Percentiles rank a stretch among this genome's conserved stretches.
phyloP scores from a whole-genome alignment of 2,329 filamentous ascomycete species.

The Hirsutella rhossiliensis region DNA sequence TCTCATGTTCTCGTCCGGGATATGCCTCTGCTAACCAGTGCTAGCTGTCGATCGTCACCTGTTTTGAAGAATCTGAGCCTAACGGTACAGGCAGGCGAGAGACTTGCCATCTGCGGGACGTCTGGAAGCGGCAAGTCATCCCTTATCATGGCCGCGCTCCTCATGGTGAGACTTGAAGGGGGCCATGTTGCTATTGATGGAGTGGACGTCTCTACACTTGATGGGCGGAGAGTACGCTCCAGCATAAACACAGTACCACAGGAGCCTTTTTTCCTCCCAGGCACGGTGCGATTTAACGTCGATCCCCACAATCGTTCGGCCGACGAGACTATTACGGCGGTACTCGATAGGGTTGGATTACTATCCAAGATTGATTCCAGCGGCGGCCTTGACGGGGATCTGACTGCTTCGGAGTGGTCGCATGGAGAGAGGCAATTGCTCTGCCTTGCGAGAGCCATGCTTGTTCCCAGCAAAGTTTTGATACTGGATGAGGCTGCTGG shows the following conservation, averaged over 20 bases:
- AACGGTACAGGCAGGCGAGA: constrained; percentile 17
- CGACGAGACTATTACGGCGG: constrained; percentile 27
- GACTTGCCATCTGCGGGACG: constrained; percentile 31
- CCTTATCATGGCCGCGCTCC: constrained; percentile 29
- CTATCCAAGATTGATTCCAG: constrained; percentile 23
- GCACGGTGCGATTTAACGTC: constrained; percentile 34
- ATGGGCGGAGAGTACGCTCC: constrained; percentile 9
- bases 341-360: constrained; percentile 31
- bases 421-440: constrained; percentile 33
- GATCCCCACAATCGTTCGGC: constrained; percentile 26
- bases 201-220: constrained; percentile 18
- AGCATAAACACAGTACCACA: constrained; percentile 34
- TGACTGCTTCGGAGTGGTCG: constrained; percentile 19
- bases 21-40: neutral
- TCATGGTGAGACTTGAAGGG: constrained; percentile 29
- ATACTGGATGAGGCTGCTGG: constrained; percentile 25
- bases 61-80: constrained; percentile 17
- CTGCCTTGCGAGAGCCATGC: constrained; percentile 22
- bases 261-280: constrained; percentile 36
- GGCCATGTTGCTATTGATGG: constrained; percentile 32
- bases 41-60: neutral
- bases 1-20: too few species aligned
- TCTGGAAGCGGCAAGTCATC: constrained; percentile 24
- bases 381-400: constrained; percentile 23
- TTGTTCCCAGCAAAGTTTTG: constrained; percentile 20